Conservation (phyloP, 2,329 filamentous ascomycete species). For the Aspergillus neoniger region DNA sequence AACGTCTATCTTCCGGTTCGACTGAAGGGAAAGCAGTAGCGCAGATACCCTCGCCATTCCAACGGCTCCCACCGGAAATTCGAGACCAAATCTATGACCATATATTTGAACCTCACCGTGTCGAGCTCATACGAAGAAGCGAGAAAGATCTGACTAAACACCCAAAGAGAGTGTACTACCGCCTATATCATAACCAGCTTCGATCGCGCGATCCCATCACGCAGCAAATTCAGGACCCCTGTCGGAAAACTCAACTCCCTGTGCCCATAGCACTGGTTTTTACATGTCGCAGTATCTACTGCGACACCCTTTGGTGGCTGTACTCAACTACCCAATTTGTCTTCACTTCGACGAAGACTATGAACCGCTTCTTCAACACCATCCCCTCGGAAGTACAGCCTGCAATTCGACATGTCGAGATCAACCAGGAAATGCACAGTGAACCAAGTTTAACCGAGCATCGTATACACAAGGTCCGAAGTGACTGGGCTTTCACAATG, state of each 20-base stretch:
- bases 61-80: conserved; percentile 63
- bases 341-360: conserved; percentile 20
- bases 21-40: neutral
- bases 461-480: conserved; percentile 21
- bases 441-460: conserved; percentile 22
- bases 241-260: too few relatives aligned
- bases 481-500: conserved; percentile 23
- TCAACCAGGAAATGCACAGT: conserved; percentile 28
- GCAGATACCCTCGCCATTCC: neutral
- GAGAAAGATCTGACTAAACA: conserved; percentile 31
- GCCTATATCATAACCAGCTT: conserved; percentile 58
- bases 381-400: conserved; percentile 60
- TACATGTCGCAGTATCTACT: conserved; percentile 61
- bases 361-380: conserved; percentile 32
- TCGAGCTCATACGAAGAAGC: conserved; percentile 20
- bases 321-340: conserved; percentile 47
- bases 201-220: conserved; percentile 23
- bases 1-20: neutral
- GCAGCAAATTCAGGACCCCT: neutral
- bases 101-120: conserved; percentile 52
- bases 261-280: conserved; percentile 57
- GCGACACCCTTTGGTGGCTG: conserved; percentile 66
- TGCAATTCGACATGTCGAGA: conserved; percentile 47
- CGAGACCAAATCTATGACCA: conserved; percentile 68
- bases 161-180: conserved; percentile 62